phyloP scores from a whole-genome alignment of 2,329 filamentous ascomycete genomes.

The Chaetothyriales sp. region DNA sequence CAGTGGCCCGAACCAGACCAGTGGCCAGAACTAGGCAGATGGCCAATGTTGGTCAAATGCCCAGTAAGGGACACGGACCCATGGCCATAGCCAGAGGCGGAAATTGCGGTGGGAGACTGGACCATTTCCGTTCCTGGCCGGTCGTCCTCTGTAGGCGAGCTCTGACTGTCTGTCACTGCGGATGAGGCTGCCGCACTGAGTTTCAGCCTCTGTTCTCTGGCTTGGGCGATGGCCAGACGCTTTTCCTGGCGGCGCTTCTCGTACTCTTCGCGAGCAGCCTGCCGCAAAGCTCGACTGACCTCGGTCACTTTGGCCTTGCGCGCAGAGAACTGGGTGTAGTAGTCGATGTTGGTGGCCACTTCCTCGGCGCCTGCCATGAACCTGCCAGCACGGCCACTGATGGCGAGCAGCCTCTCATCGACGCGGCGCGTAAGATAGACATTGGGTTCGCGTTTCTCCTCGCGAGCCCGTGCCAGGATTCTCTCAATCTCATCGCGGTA shows the following conservation, averaged over 20 bases:
- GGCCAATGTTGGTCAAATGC: not conserved
- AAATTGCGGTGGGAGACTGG: constrained; percentile 1
- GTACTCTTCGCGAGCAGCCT: constrained; percentile 19
- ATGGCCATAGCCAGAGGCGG: not conserved
- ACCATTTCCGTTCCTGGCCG: not conserved
- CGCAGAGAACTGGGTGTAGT: constrained; percentile 17
- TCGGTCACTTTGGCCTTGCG: constrained; percentile 18
- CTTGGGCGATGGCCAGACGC: constrained; percentile 23
- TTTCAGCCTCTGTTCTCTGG: constrained; percentile 8
- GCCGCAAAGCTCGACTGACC: constrained; percentile 18
- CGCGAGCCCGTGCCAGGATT: constrained; percentile 41
- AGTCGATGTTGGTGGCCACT: constrained; percentile 16
- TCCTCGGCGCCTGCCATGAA: constrained; percentile 18
- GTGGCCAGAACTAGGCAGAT: not conserved
- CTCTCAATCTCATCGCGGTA: constrained; percentile 70
- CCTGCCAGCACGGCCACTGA: constrained; percentile 17
- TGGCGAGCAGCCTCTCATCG: constrained; percentile 25
- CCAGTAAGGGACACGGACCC: not conserved
- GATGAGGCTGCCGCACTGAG: not conserved
- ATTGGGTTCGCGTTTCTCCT: constrained; percentile 33
- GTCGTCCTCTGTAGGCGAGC: not conserved
- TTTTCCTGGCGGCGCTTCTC: constrained; percentile 17
- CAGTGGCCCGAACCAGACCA: not conserved
- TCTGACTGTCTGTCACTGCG: not conserved
- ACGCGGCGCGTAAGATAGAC: constrained; percentile 45